Conservation (phyloP, 768 basidiomycete genomes). For the Russula brevipes region DNA sequence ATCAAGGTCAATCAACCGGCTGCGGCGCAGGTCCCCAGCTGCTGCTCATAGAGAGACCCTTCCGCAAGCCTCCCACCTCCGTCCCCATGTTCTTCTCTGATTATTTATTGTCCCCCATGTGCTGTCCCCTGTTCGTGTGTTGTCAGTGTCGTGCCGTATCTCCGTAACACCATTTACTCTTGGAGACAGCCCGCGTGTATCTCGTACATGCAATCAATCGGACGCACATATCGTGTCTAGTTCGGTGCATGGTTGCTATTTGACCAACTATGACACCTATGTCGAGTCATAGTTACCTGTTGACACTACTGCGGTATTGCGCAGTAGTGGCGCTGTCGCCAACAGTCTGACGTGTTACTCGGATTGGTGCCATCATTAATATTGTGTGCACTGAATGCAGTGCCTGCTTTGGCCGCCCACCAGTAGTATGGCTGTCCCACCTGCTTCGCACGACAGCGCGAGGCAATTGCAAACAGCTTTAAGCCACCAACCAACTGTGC, state of each 20-base stretch:
- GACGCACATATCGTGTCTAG: constrained; percentile 15
- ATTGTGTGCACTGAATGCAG: too few species aligned
- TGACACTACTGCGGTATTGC: too few species aligned
- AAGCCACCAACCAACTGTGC: too few species aligned
- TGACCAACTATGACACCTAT: not conserved
- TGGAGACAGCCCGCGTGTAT: constrained; percentile 29
- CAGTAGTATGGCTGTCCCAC: too few species aligned
- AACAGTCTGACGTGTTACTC: too few species aligned
- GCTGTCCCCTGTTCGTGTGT: constrained; percentile 1
- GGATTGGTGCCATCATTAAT: too few species aligned
- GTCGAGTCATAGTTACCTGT: not conserved
- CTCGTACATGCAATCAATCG: constrained; percentile 31
- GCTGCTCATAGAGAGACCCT: constrained; percentile 38
- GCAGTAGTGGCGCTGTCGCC: too few species aligned
- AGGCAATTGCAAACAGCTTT: too few species aligned
- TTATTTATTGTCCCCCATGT: constrained; percentile 12
- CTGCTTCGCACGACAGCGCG: too few species aligned
- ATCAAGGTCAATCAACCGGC: constrained; percentile 63
- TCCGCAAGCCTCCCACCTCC: not conserved
- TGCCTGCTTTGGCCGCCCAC: too few species aligned
- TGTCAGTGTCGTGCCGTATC: constrained; percentile 9
- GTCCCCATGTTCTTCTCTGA: not conserved
- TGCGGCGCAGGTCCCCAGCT: constrained; percentile 35
- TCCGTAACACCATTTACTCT: constrained; percentile 7
- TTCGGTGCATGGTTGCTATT: not conserved